Base-by-base conservation (phyloP, 2,329 filamentous ascomycete genomes). In the Leptographium flavum region DNA sequence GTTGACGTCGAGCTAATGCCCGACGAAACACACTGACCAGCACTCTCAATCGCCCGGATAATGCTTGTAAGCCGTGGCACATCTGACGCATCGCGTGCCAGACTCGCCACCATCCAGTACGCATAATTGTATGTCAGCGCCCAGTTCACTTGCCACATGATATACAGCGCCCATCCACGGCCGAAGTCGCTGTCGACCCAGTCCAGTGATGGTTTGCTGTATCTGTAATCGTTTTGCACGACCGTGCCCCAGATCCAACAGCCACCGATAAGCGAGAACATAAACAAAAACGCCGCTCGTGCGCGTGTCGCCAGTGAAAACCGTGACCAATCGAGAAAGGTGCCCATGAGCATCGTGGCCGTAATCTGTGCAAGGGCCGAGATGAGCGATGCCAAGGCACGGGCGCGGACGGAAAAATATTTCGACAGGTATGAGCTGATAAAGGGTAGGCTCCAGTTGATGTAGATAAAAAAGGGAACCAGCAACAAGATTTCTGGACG, bases 381-480 rank as follows among this genome's bases (percentile, higher is more conserved):
- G 0, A 61, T 61, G 37, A 73, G 51, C 0, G 67, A 63, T 1
- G 63, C 65, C 2, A 73, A 57, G 1, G 69, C 65, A 3, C 69
- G 58, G 0, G 69, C 58, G 3, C 70, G 63, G 2, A 73, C 69
- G 4, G 66, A 69, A 50, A 72, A 72, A 57, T 73, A 73, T 3
- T 70, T 53, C 0, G 67, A 64, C 9, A 70, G 58, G 0, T 87
- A 57, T 51, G 83, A 78, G 3, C 74, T 71, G 10, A 85, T 73
- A 46, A 85, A 64, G 66, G 65, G 13, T 68, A 58, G 1, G 61
- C 47, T 73, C 54, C 85, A 86, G 61, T 84, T 79, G 68, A 84
- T 59, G 57, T 77, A 85, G 50, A 0, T 83, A 79, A 0, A 81
- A 57, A 0, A 68, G 0, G 80, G 69, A 3, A 84, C 57, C 2